A percentile compares a stretch with the other conserved stretches of the same genome.
Conservation (phyloP, 495 filamentous ascomycete species). For the Bathelium albidoporum region DNA sequence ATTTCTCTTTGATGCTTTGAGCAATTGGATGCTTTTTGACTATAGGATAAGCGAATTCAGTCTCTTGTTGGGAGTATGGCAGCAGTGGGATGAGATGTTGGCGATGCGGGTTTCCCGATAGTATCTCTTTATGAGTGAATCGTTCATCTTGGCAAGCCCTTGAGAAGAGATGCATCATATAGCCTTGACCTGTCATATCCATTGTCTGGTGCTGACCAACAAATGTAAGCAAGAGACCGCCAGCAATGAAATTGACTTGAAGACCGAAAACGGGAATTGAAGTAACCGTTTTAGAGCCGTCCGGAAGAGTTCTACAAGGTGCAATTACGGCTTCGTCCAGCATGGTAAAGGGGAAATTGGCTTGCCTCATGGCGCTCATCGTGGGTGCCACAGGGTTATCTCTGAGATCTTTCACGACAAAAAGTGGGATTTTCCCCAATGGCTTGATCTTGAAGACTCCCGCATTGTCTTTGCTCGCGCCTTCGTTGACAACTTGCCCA, state of each 20-base stretch:
- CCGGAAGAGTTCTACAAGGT: conserved; percentile 38
- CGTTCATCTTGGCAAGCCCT: conserved; percentile 40
- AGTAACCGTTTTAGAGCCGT: conserved; percentile 14
- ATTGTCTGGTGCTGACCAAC: conserved; percentile 40
- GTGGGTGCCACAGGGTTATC: conserved; percentile 30
- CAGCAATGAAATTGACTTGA: conserved; percentile 43
- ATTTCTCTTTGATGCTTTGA: background rate
- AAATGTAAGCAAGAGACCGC: conserved; percentile 41
- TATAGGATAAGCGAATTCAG: conserved; percentile 29
- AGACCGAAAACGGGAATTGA: conserved; percentile 39
- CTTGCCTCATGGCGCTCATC: conserved; percentile 33
- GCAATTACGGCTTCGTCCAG: conserved; percentile 41
- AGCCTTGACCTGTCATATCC: conserved; percentile 45
- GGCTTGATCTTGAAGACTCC: conserved; percentile 37
- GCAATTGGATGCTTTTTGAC: conserved; percentile 8
- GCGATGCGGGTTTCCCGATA: conserved; percentile 37
- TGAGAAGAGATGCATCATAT: conserved; percentile 41
- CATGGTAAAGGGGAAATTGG: conserved; percentile 42
- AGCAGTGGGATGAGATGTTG: conserved; percentile 34
- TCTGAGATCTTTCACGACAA: conserved; percentile 37
- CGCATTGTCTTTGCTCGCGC: conserved; percentile 25
- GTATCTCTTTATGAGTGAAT: conserved; percentile 38
- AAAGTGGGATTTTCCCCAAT: conserved; percentile 24
- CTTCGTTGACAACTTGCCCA: conserved; percentile 41
- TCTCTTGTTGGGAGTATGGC: conserved; percentile 26